phyloP scores from a whole-genome alignment of 2,329 filamentous ascomycete genomes.

The Curvularia verruculosa region DNA sequence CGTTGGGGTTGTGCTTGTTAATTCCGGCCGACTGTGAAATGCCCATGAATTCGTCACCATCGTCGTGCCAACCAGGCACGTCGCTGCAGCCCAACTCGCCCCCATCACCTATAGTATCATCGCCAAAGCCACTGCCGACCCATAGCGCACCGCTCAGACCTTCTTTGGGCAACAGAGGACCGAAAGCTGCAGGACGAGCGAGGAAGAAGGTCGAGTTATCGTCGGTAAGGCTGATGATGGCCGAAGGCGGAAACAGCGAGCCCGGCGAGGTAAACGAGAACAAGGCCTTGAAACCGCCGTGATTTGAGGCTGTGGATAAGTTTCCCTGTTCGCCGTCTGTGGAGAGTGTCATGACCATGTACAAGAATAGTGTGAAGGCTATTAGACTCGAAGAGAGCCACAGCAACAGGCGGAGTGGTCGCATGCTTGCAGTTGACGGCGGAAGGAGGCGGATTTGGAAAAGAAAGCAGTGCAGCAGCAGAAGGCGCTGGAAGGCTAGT shows the following conservation, averaged over 20 bases:
- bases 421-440: slow-evolving; percentile 37
- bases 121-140: slow-evolving; percentile 90
- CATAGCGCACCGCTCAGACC: slow-evolving; percentile 90
- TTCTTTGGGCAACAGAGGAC: slow-evolving; percentile 73
- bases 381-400: slow-evolving; percentile 53
- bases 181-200: slow-evolving; percentile 90
- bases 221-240: slow-evolving; percentile 93
- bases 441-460: slow-evolving; percentile 8
- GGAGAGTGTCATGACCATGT: slow-evolving; percentile 40
- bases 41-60: slow-evolving; percentile 18
- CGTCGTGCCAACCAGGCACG: slow-evolving; percentile 83
- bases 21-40: slow-evolving; percentile 11
- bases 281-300: slow-evolving; percentile 48
- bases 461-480: slow-evolving; percentile 36
- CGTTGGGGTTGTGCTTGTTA: background rate
- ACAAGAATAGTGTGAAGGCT: slow-evolving; percentile 53
- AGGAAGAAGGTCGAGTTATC: slow-evolving; percentile 98
- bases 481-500: slow-evolving; percentile 29
- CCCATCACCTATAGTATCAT: slow-evolving; percentile 70
- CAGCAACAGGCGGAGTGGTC: slow-evolving; percentile 47
- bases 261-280: slow-evolving; percentile 66
- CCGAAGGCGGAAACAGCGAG: slow-evolving; percentile 91
- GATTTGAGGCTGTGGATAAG: slow-evolving; percentile 31
- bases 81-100: slow-evolving; percentile 96
- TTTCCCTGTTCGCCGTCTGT: slow-evolving; percentile 25